Evolutionary conservation across 2,329 filamentous ascomycete genomes (phyloP).

Genomic region (Exophiala oligosperma): DNA sequence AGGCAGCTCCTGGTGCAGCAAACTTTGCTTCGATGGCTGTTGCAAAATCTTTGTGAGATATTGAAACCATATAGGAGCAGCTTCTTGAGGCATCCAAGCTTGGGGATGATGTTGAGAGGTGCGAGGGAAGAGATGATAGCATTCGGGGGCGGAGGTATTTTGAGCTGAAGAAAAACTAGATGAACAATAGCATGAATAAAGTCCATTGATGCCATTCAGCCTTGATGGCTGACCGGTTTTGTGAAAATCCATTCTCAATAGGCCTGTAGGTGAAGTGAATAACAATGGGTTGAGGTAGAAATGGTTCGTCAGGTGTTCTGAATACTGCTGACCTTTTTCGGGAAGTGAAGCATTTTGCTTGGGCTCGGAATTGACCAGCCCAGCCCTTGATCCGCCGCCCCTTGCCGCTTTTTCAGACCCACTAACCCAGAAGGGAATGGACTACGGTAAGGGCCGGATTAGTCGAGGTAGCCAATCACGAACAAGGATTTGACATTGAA

Average conservation of each 20-base stretch:
- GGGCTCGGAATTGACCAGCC: not conserved
- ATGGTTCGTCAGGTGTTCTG: constrained; percentile 1
- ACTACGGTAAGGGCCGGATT: not conserved
- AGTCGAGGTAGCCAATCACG: not conserved
- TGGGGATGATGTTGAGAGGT: constrained; percentile 4
- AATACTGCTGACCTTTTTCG: constrained; percentile 15
- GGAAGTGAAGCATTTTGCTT: constrained; percentile 20
- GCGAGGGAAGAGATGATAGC: constrained; percentile 17
- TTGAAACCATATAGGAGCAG: constrained; percentile 12
- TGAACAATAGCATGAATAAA: constrained; percentile 6
- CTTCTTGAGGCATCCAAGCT: constrained; percentile 5
- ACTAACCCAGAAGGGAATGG: not conserved
- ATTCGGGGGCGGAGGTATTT: constrained; percentile 14
- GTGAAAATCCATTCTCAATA: constrained; percentile 4
- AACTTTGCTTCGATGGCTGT: not conserved
- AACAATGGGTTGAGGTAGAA: constrained; percentile 3
- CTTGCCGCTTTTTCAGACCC: constrained; percentile 2
- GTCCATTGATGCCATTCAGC: constrained; percentile 9
- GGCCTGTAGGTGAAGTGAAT: constrained; percentile 2
- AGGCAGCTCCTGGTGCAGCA: not conserved
- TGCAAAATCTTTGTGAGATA: constrained; percentile 7
- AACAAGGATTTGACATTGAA: not conserved
- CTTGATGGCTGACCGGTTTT: constrained; percentile 4
- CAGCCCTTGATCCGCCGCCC: constrained; percentile 4
- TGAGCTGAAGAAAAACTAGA: constrained; percentile 4